Base-by-base conservation (phyloP, 306 rosid genomes). In the Vigna angularis region DNA sequence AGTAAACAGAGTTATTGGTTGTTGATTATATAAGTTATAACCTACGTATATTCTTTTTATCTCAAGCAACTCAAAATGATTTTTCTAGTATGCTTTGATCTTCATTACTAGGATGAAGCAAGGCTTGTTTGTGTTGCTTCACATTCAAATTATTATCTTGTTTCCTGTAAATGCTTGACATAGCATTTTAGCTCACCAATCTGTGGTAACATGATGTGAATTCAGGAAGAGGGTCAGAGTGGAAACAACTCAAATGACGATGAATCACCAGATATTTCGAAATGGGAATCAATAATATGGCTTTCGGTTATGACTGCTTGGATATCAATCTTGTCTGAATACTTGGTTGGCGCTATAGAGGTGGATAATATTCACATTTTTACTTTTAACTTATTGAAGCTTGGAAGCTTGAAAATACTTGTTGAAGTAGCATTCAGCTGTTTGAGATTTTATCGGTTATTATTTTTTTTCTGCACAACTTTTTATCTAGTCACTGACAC, bases 261-360 rank as follows among this genome's bases (percentile, higher is more conserved):
- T 58, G 98, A 91, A 79, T 67, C 80, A 76, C 89, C 98, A 1
- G 89, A 91, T 82, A 91, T 93, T 64, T 88, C 95, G 56, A 91
- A 84, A 82, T 93, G 97, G 93, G 98, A 91, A 83, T 87, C 97
- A 59, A 51, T 91, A 82, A 85, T 88, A 64, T 93, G 97, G 98
- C 93, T 93, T 80, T 83, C 52, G 13, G 86, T 93, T 79, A 78
- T 93, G 90, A 91, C 96, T 14, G 85, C 79, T 67, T 87, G 93
- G 87, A 86, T 91, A 82, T 87, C 98, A 44, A 40, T 91, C 74
- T 75, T 93, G 73, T 91, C 96, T 7, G 93, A 90, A 84, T 90
- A 91, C 74, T 79, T 88, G 71, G 96, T 93, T 72, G 84, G 87
- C 55, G 91, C 96, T 22, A 88, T 91, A 65, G 88, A 93, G 95